Evolutionary conservation across 352 stramenopile species (phyloP), one percentile per base, ranked within the genome.

Genomic region (Thalassiosira hispida): DNA sequence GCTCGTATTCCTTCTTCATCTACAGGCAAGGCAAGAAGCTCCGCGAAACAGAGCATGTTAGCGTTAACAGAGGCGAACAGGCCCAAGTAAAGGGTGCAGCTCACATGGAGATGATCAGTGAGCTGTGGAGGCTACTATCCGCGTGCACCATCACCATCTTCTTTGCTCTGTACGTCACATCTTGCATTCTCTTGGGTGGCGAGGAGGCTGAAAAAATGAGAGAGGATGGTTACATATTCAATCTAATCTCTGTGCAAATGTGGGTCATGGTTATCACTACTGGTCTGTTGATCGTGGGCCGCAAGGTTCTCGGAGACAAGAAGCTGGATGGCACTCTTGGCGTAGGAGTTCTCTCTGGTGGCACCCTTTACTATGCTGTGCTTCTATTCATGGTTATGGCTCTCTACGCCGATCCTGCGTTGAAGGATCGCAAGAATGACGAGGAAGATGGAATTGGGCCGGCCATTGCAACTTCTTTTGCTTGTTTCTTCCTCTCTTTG

Each of bases 331-430:
- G 59, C 18, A 72, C 47, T 29, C 22, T 66, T 6, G 57, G 46
- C 14, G 53, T 78, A 20, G 70, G 70, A 18, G 20, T 70, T 11
- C 60, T 78, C 7, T 20, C 16, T 35, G 70, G 70, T 25, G 35
- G 59, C 20, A 47, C 27, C 11, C 9, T 47, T n/a, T 63, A 70
- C 20, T 70, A 65, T 22, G 49, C 59, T 8, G 18, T 31, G 16
- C n/a, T 64, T 11, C 61, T 78, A 16, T 68, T 78, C 33, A 46
- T 78, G 60, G 70, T 78, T 4, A 64, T 31, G n/a, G 29, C 65
- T 25, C 18, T 78, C 0, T 78, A 78, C 33, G 59, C 52, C 12
- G 65, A 44, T 33, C 29, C 60, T 16, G 25, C 55, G 14, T 60
- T 78, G 8, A 22, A 47, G 23, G 51, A 78, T 14, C 8, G 8